A percentile compares a stretch with the other conserved stretches of the same genome.
Conservation (phyloP, 2,329 filamentous ascomycete genomes). For the Microdochium trichocladiopsis region DNA sequence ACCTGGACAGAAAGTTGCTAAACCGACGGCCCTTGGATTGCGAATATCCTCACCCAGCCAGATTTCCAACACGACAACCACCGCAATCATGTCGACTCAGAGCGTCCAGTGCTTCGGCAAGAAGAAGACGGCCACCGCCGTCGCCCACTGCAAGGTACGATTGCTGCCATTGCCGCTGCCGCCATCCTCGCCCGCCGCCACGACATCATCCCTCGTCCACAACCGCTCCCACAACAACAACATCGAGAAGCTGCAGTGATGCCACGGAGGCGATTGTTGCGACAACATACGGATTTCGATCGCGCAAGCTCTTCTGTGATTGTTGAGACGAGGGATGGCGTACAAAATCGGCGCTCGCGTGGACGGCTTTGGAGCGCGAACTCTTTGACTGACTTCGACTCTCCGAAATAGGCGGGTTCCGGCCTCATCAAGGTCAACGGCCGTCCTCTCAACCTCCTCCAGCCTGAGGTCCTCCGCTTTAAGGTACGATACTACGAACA, state of each 20-base stretch:
- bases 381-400: constrained; percentile 6
- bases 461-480: constrained; percentile 96
- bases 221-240: background rate
- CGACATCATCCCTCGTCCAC: too few relatives aligned
- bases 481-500: constrained; percentile 55
- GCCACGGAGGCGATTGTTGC: too few relatives aligned
- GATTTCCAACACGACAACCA: constrained; percentile 7
- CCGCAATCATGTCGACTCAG: constrained; percentile 68
- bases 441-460: constrained; percentile 85
- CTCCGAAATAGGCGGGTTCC: constrained; percentile 15
- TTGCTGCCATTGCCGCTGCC: background rate
- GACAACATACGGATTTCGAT: too few relatives aligned
- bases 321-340: background rate
- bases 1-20: background rate
- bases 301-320: background rate
- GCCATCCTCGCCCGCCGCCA: background rate
- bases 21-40: constrained; percentile 8
- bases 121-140: constrained; percentile 85
- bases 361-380: background rate
- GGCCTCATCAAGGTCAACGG: constrained; percentile 99
- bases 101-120: constrained; percentile 99
- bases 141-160: constrained; percentile 87
- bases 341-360: background rate
- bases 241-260: too few relatives aligned
- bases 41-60: constrained; percentile 15